Conservation (phyloP, 2,329 filamentous ascomycete species). For the Dactylellina sp. region DNA sequence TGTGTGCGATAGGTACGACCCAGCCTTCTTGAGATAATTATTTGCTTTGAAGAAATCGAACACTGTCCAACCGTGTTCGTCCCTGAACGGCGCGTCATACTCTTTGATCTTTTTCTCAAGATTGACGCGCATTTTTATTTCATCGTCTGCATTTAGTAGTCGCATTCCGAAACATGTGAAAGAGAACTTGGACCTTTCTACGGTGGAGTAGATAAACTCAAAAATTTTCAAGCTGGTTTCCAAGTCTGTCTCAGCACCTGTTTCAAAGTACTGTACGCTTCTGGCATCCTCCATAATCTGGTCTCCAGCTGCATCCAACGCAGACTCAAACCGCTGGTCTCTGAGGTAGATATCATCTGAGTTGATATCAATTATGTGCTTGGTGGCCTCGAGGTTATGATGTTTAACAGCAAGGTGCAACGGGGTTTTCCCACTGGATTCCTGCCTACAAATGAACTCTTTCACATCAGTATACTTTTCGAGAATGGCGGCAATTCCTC, state of each 20-base stretch:
- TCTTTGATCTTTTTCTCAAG: not conserved
- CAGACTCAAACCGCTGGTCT: not conserved
- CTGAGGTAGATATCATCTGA: not conserved
- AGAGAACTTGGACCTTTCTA: not conserved
- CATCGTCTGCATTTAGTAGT: not conserved
- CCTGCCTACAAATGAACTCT: not conserved
- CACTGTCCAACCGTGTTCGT: slow-evolving; percentile 20
- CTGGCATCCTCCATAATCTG: not conserved
- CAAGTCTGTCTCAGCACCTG: not conserved
- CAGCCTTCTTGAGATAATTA: not conserved
- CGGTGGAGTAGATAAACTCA: not conserved
- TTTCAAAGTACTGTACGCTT: not conserved
- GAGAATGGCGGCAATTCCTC: slow-evolving; percentile 1
- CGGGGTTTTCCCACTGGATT: not conserved
- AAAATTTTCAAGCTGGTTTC: not conserved
- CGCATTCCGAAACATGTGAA: not conserved
- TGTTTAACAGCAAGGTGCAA: not conserved
- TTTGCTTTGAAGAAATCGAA: slow-evolving; percentile 1
- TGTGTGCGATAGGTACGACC: not conserved
- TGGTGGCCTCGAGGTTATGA: not conserved
- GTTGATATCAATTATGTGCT: slow-evolving; percentile 22
- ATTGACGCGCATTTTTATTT: not conserved
- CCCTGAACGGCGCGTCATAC: not conserved
- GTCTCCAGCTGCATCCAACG: not conserved
- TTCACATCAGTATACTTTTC: slow-evolving; percentile 24